Base-by-base conservation (phyloP, 108 stramenopile species). In the Cyclotella kingstonii region DNA sequence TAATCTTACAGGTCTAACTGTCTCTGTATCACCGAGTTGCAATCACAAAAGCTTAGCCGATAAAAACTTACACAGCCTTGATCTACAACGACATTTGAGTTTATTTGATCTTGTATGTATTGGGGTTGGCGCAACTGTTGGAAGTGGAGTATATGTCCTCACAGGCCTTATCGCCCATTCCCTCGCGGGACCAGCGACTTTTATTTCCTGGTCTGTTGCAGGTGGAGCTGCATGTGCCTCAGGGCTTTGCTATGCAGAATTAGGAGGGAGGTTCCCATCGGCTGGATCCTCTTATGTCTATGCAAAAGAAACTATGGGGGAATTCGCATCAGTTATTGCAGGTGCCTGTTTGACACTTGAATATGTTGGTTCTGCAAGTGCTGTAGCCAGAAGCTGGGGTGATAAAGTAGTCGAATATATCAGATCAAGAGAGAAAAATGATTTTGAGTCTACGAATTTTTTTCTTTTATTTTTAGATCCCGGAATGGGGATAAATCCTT, bases 331-430 rank as follows among this genome's bases (percentile, higher is more conserved):
- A 5, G 78, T 84, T 4, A 35, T 87, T 22, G 83, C 86, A 18
- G 89, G 68, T 15, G 59, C 63, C 12, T 88, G 86, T 61, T 36
- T 87, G 53, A 81, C 84, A 27, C 58, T 90, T 19, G 79, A 80
- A 39, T 80, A 77, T 54, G 39, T 66, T 8, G 71, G 62, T 15
- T 66, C 76, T 11, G 81, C 78, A 12, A 64, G 80, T 30, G 89
- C 89, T 0, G 81, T 90, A 1, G 89, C 89, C 6, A 60, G 84
- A 41, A 77, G 68, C 27, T 90, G 89, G 86, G 89, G 86, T 19
- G 86, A 87, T 45, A 90, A 87, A 64, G 75, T 87, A 15, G 56
- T 77, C n/a, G 77, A 69, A 41, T 86, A 80, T 38, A 35, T 70
- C 5, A 60, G 25, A 30, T 34, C 63, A 4, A 31, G 40, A 3